These are phyloP conservation scores for Mucor mucedo DNA, from an alignment of 371 early-diverging fungal genomes.

Conservation along the genomic window DNA sequence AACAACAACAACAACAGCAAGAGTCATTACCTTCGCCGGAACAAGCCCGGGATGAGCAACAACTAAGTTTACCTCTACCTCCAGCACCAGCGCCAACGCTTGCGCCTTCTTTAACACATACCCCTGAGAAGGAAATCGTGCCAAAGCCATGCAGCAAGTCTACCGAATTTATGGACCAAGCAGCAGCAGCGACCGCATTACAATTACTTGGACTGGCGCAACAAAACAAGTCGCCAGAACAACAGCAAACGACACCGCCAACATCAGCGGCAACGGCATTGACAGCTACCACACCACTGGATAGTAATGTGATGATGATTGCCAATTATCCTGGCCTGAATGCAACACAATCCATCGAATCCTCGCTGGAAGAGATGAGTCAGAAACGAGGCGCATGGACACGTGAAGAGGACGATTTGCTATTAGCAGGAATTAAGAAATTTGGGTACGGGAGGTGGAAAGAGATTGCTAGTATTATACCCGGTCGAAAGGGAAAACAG, in stretches of 20 bases:
- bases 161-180: slow-evolving; percentile 34
- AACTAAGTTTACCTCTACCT: background rate
- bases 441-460: slow-evolving; percentile 54
- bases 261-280: background rate
- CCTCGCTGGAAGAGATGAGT: slow-evolving; percentile 17
- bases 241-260: background rate
- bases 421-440: slow-evolving; percentile 46
- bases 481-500: slow-evolving; percentile 51
- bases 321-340: slow-evolving; percentile 8
- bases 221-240: slow-evolving; percentile 12
- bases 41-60: slow-evolving; percentile 1
- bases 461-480: slow-evolving; percentile 47
- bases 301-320: slow-evolving; percentile 23
- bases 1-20: slow-evolving; percentile 6
- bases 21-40: too few species aligned
- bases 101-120: background rate
- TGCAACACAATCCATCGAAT: background rate
- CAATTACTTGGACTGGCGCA: slow-evolving; percentile 27
- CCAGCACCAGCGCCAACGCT: background rate
- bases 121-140: background rate
- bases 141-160: background rate
- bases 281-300: background rate
- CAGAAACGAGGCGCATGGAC: slow-evolving; percentile 51
- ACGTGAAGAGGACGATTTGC: slow-evolving; percentile 49
- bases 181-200: slow-evolving; percentile 34